phyloP scores from a whole-genome alignment of 2,329 filamentous ascomycete species.

The Fonsecaea monophora region DNA sequence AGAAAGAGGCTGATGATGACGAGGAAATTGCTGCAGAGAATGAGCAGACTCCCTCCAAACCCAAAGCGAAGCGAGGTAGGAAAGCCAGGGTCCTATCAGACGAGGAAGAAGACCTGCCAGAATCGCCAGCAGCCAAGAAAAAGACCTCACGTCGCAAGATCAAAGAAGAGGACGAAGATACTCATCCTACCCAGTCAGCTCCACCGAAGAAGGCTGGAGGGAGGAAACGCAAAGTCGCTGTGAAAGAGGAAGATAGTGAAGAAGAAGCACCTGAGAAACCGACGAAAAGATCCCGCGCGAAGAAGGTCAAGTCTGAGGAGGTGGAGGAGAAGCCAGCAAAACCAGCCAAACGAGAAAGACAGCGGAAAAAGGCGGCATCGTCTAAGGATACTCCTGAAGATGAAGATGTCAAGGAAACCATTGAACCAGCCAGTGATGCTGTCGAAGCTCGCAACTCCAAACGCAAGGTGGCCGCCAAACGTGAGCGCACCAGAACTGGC shows the following conservation, averaged over 20 bases:
- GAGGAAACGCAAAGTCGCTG: constrained; percentile 30
- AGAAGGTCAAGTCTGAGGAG: constrained; percentile 43
- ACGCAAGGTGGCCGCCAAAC: neutral
- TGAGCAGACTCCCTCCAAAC: constrained; percentile 36
- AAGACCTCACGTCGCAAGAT: constrained; percentile 24
- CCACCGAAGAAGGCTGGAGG: constrained; percentile 22
- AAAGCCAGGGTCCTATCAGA: constrained; percentile 43
- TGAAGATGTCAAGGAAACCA: neutral
- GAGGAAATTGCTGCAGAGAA: constrained; percentile 34
- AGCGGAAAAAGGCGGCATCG: constrained; percentile 2
- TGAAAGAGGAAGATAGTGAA: constrained; percentile 43
- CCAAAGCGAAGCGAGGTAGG: constrained; percentile 38
- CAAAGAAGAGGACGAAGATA: constrained; percentile 23
- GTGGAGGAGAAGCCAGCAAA: constrained; percentile 33
- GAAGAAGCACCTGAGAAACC: constrained; percentile 33
- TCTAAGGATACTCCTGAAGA: neutral
- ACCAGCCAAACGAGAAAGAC: constrained; percentile 7
- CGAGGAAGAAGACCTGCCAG: constrained; percentile 36
- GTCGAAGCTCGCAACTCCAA: neutral
- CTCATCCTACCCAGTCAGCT: neutral
- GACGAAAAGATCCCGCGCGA: constrained; percentile 33
- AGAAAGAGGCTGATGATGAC: constrained; percentile 45
- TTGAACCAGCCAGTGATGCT: neutral
- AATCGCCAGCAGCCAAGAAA: constrained; percentile 28
- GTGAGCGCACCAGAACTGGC: neutral